These are phyloP conservation scores for Xylaria digitata DNA, from an alignment of 2,329 filamentous ascomycete species.

Conservation along the genomic window DNA sequence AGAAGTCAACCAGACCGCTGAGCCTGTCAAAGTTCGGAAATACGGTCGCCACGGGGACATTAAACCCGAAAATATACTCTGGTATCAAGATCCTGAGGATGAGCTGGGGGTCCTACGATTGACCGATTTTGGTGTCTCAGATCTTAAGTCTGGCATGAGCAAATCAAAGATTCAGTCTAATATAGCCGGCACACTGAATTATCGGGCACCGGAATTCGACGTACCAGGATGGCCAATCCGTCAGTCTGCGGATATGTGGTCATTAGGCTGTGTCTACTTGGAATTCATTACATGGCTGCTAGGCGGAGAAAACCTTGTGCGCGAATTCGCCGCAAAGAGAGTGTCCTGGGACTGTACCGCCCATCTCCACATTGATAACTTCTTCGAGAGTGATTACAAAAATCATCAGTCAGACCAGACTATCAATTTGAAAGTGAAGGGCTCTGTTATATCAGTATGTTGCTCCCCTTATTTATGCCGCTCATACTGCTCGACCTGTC, in stretches of 20 bases:
- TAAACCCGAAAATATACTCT: conserved; percentile 29
- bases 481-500: too few relatives aligned
- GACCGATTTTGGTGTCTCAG: conserved; percentile 19
- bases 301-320: conserved; percentile 2
- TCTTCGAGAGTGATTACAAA: neutral
- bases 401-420: neutral
- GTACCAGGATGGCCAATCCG: neutral
- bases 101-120: conserved; percentile 15
- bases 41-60: conserved; percentile 29
- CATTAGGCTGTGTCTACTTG: conserved; percentile 26
- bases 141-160: conserved; percentile 22
- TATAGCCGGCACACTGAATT: neutral
- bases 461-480: neutral
- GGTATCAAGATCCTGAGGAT: conserved; percentile 5
- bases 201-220: conserved; percentile 20
- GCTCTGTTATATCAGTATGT: conserved; percentile 1
- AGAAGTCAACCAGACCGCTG: neutral
- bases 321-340: neutral
- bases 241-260: conserved; percentile 28
- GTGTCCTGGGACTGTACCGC: neutral
- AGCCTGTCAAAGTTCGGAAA: neutral
- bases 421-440: neutral
- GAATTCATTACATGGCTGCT: conserved; percentile 32
- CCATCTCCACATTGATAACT: neutral
- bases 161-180: neutral